These are phyloP conservation scores for Teunomyces funiuensis DNA, from an alignment of 805 yeast species.

Conservation along the genomic window DNA sequence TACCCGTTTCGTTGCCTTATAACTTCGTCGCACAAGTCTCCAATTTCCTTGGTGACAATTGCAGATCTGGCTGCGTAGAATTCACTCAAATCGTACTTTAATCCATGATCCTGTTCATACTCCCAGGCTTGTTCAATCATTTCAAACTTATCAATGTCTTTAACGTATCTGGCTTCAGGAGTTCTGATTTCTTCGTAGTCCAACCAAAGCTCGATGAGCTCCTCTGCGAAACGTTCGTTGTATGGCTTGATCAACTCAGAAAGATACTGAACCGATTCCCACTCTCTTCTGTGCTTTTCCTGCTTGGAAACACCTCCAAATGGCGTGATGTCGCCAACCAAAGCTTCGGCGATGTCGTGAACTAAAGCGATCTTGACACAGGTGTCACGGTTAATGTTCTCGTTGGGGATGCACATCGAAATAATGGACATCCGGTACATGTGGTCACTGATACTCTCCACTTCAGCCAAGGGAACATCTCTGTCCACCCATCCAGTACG, in stretches of 20 bases:
- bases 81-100: conserved; percentile 60
- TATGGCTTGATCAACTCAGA: conserved; percentile 62
- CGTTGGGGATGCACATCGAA: conserved; percentile 62
- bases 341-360: conserved; percentile 91
- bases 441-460: conserved; percentile 86
- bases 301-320: conserved; percentile 64
- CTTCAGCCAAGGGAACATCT: conserved; percentile 44
- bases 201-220: conserved; percentile 71
- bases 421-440: conserved; percentile 93
- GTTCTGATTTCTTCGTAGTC: conserved; percentile 86
- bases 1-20: conserved; percentile 18
- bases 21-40: conserved; percentile 59
- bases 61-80: conserved; percentile 62
- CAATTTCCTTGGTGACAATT: conserved; percentile 72
- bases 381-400: conserved; percentile 56
- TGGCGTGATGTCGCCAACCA: conserved; percentile 93
- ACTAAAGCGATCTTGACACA: conserved; percentile 85
- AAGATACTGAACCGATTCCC: conserved; percentile 66
- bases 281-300: conserved; percentile 85
- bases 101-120: conserved; percentile 68
- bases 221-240: conserved; percentile 59
- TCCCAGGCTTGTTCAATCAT: conserved; percentile 79
- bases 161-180: conserved; percentile 83
- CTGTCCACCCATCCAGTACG: conserved; percentile 95
- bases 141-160: conserved; percentile 92